Evolutionary conservation across 805 yeast genomes (phyloP), one percentile per base, ranked within the genome.

Genomic region (Saturnispora silvae): DNA sequence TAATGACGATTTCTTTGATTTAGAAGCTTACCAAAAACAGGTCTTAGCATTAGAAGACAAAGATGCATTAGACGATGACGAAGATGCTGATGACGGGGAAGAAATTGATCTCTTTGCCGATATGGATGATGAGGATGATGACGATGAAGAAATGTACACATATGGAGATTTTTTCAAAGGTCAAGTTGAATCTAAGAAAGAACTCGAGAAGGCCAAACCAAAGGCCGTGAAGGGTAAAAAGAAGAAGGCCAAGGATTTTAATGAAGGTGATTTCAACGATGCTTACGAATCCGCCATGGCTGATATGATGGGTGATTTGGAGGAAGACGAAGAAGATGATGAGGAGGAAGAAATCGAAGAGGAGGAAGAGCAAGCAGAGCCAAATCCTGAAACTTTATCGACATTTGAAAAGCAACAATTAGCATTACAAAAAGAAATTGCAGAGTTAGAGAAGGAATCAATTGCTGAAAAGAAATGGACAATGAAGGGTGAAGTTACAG

Each of bases 381-480:
- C 15, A 25, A 15, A 25, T 15, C 28, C 28, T 10, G 57, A 59
- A 37, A 63, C 63, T 24, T 59, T 85, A 40, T 83, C 95, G 0
- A 72, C 84, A 4, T 85, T 75, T 54, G 94, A 89, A 58, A 79
- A 72, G 47, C 94, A 85, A 55, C 96, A 89, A 57, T 64, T 66
- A 36, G 74, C 73, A 42, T 65, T 92, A 19, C 82, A 78, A 50
- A 67, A 70, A 25, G 94, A 92, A 58, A 92, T 92, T 43, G 71
- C 71, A 25, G 67, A 71, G 47, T 65, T 87, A 34, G 98, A 89
- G 60, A 74, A 76, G 31, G 96, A 87, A 55, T 78, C 92, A 14
- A 77, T 89, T 22, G 92, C 87, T 4, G 89, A 81, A 40, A 89
- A 92, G 63, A 77, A 76, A 50, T 89, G 98, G 98, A 76, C 95